phyloP scores from a whole-genome alignment of 345 rosid species.

The Atalantia buxifolia region DNA sequence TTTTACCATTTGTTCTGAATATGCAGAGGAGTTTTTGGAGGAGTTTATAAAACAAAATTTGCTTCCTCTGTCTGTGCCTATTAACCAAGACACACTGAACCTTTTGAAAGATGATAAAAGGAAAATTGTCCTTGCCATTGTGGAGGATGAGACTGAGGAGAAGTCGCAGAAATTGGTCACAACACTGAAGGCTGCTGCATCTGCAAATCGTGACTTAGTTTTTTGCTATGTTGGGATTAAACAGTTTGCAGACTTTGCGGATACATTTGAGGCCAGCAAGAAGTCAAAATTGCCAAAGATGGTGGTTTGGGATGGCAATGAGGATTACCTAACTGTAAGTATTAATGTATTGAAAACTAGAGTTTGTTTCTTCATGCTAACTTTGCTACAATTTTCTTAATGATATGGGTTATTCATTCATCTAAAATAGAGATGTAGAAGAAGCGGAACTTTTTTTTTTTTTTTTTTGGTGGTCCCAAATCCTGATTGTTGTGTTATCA shows the following conservation, averaged over 20 bases:
- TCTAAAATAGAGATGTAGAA: neutral
- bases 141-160: conserved; percentile 73
- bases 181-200: conserved; percentile 82
- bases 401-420: neutral
- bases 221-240: conserved; percentile 83
- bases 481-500: neutral
- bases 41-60: conserved; percentile 83
- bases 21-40: conserved; percentile 70
- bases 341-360: neutral
- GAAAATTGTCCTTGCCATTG: conserved; percentile 70
- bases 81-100: conserved; percentile 72
- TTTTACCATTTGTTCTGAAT: conserved; percentile 13
- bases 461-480: neutral
- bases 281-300: conserved; percentile 68
- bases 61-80: conserved; percentile 74
- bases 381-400: neutral
- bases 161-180: conserved; percentile 53
- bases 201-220: conserved; percentile 84
- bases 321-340: conserved; percentile 69
- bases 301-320: conserved; percentile 86
- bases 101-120: conserved; percentile 79
- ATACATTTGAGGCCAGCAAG: conserved; percentile 55
- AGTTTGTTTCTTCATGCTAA: neutral
- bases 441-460: neutral
- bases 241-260: conserved; percentile 79